A percentile compares a stretch with the other conserved stretches of the same genome.
These are phyloP conservation scores for Ophiostoma tasmaniense DNA, from an alignment of 2,329 filamentous ascomycete genomes.

Conservation along the genomic window DNA sequence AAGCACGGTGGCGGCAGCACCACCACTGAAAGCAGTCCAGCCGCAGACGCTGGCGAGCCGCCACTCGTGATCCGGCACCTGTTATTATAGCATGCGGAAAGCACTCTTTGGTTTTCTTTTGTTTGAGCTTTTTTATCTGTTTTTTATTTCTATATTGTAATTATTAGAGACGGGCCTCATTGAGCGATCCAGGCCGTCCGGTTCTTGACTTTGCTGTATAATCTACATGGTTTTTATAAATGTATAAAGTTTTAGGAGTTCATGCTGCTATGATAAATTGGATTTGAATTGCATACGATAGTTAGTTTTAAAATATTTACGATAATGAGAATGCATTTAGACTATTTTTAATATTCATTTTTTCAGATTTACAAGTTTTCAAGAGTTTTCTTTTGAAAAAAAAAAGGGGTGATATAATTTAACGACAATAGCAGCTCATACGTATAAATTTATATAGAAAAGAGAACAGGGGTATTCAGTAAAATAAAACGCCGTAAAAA, in stretches of 20 bases:
- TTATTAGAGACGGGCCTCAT: slow-evolving; percentile 2
- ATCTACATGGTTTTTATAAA: background rate
- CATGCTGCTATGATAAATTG: background rate
- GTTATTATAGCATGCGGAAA: background rate
- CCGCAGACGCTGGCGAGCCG: background rate
- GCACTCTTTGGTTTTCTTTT: background rate
- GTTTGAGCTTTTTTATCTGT: background rate
- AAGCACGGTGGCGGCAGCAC: slow-evolving; percentile 24
- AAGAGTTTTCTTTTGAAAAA: too few relatives aligned
- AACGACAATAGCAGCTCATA: too few relatives aligned
- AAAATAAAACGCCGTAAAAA: background rate
- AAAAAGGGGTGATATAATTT: too few relatives aligned
- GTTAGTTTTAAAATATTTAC: too few relatives aligned
- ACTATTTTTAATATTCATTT: too few relatives aligned
- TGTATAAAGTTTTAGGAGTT: background rate
- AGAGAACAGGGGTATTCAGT: background rate
- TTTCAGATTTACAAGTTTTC: too few relatives aligned
- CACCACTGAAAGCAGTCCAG: background rate
- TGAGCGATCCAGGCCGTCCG: slow-evolving; percentile 7
- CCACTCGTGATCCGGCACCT: background rate
- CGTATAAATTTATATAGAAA: background rate
- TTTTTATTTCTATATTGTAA: background rate
- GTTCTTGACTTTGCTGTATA: background rate
- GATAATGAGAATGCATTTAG: too few relatives aligned
- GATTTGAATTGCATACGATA: too few relatives aligned